Evolutionary conservation across 768 basidiomycete genomes (phyloP), one percentile per base, ranked within the genome.

Genomic region (Pleurotus sapidus): DNA sequence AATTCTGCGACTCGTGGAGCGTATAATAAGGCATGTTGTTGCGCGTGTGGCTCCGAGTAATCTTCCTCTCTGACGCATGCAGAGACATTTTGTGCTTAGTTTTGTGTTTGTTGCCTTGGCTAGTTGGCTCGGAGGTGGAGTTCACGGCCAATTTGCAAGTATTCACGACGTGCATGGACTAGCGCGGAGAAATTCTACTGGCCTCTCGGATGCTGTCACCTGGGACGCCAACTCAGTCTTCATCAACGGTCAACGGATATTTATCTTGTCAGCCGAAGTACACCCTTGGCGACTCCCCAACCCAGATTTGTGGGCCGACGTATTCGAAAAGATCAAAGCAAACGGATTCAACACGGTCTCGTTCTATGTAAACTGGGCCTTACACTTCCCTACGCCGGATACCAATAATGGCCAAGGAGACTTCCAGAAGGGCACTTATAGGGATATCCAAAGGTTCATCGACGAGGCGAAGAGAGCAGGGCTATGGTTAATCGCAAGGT

Each of bases 191-290:
- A 75, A 72, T 27, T 74, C 78, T 2, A 82, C 79, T 6, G 77
- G 79, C 0, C 68, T 81, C 48, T 80, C 78, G 3, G 66, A 78
- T 40, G 69, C 67, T 4, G 81, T 84, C 15, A 78, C 79, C 2
- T 87, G 85, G 85, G 86, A 87, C 64, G 67, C 78, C 46, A 77
- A 82, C 57, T 85, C 84, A 1, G 70, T 87, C 5, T 84, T 74
- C 64, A 80, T 87, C 46, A 71, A 78, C 0, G 83, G 82, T 5
- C 81, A 84, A 60, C 74, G 84, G 5, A 61, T 79, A 20, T 85
- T 84, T 68, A 74, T 86, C 45, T 77, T 83, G 39, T 81, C 81
- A 8, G 86, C 84, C 24, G 86, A 88, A 65, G 72, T 84, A 55
- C 84, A 87, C 63, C 79, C 86, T 14, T 86, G 82, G 78, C 74